These are phyloP conservation scores for Neonectria punicea DNA, from an alignment of 2,329 filamentous ascomycete species.

Conservation along the genomic window DNA sequence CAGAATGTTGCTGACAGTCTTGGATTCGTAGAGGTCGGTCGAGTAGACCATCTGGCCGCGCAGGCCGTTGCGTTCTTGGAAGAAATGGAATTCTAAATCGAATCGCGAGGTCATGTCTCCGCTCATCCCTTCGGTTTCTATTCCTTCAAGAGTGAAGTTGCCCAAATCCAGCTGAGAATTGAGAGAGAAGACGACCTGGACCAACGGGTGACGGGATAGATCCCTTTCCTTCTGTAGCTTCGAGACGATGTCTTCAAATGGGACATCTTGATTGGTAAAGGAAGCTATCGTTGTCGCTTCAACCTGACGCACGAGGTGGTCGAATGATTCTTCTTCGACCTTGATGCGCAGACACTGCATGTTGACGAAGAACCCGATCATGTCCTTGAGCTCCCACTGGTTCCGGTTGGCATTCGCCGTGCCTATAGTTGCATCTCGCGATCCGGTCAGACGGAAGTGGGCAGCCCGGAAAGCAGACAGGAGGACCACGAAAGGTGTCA, in stretches of 20 bases:
- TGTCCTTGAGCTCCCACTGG: slow-evolving; percentile 27
- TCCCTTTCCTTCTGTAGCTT: slow-evolving; percentile 23
- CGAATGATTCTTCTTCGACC: slow-evolving; percentile 29
- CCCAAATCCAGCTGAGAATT: slow-evolving; percentile 38
- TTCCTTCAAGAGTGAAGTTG: slow-evolving; percentile 27
- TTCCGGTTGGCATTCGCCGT: slow-evolving; percentile 34
- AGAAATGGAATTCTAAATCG: slow-evolving; percentile 42
- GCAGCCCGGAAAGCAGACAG: slow-evolving; percentile 38
- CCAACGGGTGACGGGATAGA: slow-evolving; percentile 28
- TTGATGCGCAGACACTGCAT: slow-evolving; percentile 33
- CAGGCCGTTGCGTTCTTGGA: slow-evolving; percentile 26
- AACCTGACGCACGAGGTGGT: slow-evolving; percentile 31
- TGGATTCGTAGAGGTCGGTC: slow-evolving; percentile 33
- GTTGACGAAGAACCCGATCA: slow-evolving; percentile 42
- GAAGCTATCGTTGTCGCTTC: slow-evolving; percentile 21
- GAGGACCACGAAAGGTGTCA: slow-evolving; percentile 25
- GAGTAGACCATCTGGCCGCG: slow-evolving; percentile 32
- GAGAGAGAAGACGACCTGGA: slow-evolving; percentile 27
- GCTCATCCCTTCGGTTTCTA: slow-evolving; percentile 20
- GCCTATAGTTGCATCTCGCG: slow-evolving; percentile 36
- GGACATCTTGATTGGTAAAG: slow-evolving; percentile 38
- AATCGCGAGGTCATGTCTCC: slow-evolving; percentile 27
- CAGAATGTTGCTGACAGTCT: slow-evolving; percentile 34
- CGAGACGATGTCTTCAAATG: slow-evolving; percentile 34
- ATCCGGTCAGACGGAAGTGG: slow-evolving; percentile 40